Base-by-base conservation (phyloP, 345 rosid species). In the Aquilaria sinensis region DNA sequence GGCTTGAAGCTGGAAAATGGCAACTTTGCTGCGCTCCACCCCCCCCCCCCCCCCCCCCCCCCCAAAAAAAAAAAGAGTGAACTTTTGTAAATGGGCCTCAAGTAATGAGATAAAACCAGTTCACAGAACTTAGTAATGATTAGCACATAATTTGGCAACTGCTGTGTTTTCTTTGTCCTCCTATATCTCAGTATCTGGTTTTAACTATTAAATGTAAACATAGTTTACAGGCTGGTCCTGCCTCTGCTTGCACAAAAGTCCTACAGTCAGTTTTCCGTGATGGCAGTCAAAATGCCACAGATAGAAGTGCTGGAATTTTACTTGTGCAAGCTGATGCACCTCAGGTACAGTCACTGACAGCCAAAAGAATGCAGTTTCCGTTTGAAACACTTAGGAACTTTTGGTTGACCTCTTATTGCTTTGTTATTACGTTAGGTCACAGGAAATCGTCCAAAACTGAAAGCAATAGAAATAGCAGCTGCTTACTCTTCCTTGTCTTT, bases 181-280 rank as follows among this genome's bases (percentile, higher is more conserved):
- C 61, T n/a, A 37, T 58, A 34, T 58, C 33, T 48, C 53, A 30
- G 12, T 11, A 53, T 53, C 53, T 47, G 55, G 62, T 15, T 46
- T 56, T 53, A 53, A 79, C 55, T 12, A 47, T 53, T 34, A 9
- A 50, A 57, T 50, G 68, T 63, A 6, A 67, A 52, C 47, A 58
- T 73, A 94, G 99, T 72, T 85, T 97, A 56, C 88, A 86, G 72
- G 91, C 82, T 61, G 99, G 97, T 64, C 97, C 92, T 71, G 97
- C 99, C 64, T 88, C 88, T 70, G 92, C 97, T 15, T 85, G 96
- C 72, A 67, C 72, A 80, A 83, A 86, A 70, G 83, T 86, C 69
- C 62, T 90, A 66, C 83, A 80, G 23, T 72, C 92, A 29, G 69
- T 81, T 12, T 65, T 76, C 69, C 80, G 70, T 15, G 83, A 82